phyloP scores from a whole-genome alignment of 2,329 filamentous ascomycete species.

The Zymoseptoria ardabiliae region DNA sequence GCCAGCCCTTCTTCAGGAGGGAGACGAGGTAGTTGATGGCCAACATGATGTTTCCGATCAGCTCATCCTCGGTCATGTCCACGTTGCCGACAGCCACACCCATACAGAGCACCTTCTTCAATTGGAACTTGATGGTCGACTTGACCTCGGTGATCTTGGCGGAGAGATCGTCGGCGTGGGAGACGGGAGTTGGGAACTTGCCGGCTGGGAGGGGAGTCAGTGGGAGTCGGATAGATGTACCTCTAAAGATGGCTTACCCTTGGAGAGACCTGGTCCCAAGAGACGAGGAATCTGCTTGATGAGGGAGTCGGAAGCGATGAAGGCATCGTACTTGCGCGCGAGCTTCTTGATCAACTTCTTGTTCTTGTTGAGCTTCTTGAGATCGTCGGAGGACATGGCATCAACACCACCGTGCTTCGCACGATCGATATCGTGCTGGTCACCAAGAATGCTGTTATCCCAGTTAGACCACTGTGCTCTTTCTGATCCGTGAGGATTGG shows the following conservation, averaged over 20 bases:
- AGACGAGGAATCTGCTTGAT: slow-evolving; percentile 99
- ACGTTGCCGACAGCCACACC: slow-evolving; percentile 99
- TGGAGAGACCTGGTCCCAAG: slow-evolving; percentile 94
- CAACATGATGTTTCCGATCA: slow-evolving; percentile 98
- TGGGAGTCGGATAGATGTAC: slow-evolving; percentile 1
- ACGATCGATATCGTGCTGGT: slow-evolving; percentile 99
- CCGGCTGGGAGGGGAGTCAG: slow-evolving; percentile 57
- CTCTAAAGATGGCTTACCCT: slow-evolving; percentile 52
- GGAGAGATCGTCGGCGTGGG: slow-evolving; percentile 87
- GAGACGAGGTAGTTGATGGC: slow-evolving; percentile 99
- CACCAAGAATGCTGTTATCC: slow-evolving; percentile 63
- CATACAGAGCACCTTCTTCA: slow-evolving; percentile 99
- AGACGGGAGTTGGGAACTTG: slow-evolving; percentile 99
- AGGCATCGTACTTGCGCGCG: slow-evolving; percentile 99
- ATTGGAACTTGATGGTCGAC: slow-evolving; percentile 99
- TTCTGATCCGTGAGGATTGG: neutral
- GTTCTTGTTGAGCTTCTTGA: slow-evolving; percentile 99
- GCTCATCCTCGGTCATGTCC: slow-evolving; percentile 90
- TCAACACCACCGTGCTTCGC: slow-evolving; percentile 98
- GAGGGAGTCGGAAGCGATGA: slow-evolving; percentile 90
- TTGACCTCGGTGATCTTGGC: slow-evolving; percentile 99
- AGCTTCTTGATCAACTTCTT: slow-evolving; percentile 99
- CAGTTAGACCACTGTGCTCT: slow-evolving; percentile 21
- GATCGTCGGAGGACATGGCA: slow-evolving; percentile 94
- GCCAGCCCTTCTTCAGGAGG: slow-evolving; percentile 99